Percentiles rank a stretch among this genome's conserved stretches.
These are phyloP conservation scores for Picea abies DNA, from an alignment of 83 land plant species.

Conservation along the genomic window DNA sequence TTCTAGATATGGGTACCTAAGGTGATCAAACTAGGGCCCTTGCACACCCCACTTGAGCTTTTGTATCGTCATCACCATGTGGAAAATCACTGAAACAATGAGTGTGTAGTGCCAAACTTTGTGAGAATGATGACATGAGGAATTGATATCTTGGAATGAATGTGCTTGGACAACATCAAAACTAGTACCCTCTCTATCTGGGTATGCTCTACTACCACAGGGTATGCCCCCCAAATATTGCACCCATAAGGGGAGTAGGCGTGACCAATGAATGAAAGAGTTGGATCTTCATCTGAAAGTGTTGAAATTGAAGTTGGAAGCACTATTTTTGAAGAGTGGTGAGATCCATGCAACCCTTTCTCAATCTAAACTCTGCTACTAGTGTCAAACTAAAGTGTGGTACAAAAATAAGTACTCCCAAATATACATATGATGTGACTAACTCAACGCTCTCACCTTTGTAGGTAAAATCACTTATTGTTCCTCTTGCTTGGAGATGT, in stretches of 20 bases:
- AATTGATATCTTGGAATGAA: not conserved
- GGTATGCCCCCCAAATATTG: not conserved
- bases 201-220: not conserved
- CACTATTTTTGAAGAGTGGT: not conserved
- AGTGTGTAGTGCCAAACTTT: not conserved
- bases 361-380: not conserved
- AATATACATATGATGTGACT: too few relatives aligned
- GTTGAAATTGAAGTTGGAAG: not conserved
- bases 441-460: not conserved
- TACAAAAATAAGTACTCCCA: not conserved
- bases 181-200: not conserved
- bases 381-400: not conserved
- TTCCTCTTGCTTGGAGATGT: not conserved
- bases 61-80: not conserved
- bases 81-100: not conserved
- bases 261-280: not conserved
- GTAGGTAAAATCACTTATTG: not conserved
- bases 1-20: not conserved
- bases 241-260: not conserved
- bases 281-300: not conserved
- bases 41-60: not conserved
- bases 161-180: not conserved
- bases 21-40: not conserved
- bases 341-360: not conserved
- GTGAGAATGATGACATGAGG: not conserved